Evolutionary conservation across 2,329 filamentous ascomycete genomes (phyloP), one percentile per base, ranked within the genome.

Genomic region (Aspergillus ruber): DNA sequence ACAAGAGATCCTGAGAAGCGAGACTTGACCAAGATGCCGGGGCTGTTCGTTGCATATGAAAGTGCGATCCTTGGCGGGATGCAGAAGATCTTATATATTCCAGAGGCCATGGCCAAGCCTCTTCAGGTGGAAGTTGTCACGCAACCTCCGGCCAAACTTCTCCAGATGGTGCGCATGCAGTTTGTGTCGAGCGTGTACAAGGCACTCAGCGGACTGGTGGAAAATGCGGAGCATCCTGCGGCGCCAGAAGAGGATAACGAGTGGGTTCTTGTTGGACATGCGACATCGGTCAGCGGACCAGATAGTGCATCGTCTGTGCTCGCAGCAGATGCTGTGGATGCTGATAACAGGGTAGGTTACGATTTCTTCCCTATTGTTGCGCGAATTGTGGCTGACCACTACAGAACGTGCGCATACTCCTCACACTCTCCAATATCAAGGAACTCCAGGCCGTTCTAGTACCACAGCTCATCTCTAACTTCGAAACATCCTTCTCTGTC

Each of bases 181-280:
- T 98, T 98, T 62, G 90, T 95, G 13, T 90, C 86, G 6, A 95
- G 90, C 49, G 73, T 98, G 39, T 97, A 97, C 70, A 95, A 95
- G 66, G 89, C 89, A 6, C 73, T 98, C 33, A 94, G 88, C 59
- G 93, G 91, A 18, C 91, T 98, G 83, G 90, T 98, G 1, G 93
- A 97, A 69, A 97, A 95, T 67, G 91, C 93, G 3, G 90, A 97
- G 69, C 82, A 83, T 48, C 79, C 84, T 12, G 81, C 83, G 56
- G 82, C 81, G 56, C 73, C 80, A 1, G 82, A 85, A 41, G 71
- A 72, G 18, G 72, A 74, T 7, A 74, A 75, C 48, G 74, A 77
- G 48, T 74, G 75, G 61, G 75, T 78, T 47, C 67, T 78, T 29
- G 74, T 80, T 53, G 61, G 60, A 4, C 62, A 67, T 13, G 56